These are phyloP conservation scores for Cyclotella atomus DNA, from an alignment of 108 stramenopile species.

Conservation along the genomic window DNA sequence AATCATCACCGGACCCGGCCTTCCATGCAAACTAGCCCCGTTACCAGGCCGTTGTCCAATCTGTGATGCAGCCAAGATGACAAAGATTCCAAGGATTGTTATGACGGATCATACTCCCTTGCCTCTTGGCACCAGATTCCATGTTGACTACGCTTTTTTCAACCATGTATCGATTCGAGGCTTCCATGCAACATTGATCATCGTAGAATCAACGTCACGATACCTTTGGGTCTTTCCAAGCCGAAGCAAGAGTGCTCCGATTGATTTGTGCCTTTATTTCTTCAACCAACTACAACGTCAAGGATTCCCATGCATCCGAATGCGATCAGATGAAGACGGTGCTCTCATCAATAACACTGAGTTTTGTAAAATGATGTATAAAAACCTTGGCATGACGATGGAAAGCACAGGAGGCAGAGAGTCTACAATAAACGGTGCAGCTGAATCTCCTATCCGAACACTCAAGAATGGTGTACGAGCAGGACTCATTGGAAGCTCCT, in stretches of 20 bases:
- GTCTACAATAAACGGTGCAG: constrained; percentile 15
- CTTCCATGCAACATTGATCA: constrained; percentile 1
- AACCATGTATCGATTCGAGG: constrained; percentile 9
- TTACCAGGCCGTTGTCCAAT: constrained; percentile 14
- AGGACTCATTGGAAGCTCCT: background rate
- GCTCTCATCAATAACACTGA: background rate
- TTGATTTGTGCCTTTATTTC: constrained; percentile 14
- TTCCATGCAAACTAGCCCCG: constrained; percentile 9
- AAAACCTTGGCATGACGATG: background rate
- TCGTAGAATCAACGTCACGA: constrained; percentile 9
- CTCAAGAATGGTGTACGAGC: constrained; percentile 10
- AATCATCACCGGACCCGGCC: background rate
- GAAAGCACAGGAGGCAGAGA: constrained; percentile 18
- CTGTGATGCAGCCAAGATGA: background rate
- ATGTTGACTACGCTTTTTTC: constrained; percentile 16
- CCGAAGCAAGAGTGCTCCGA: constrained; percentile 15
- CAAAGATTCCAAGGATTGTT: constrained; percentile 2
- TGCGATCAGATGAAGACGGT: constrained; percentile 20
- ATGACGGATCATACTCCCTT: background rate
- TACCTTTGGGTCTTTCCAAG: constrained; percentile 3
- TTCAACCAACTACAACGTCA: constrained; percentile 3
- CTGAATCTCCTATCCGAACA: constrained; percentile 12
- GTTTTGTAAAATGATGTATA: constrained; percentile 1
- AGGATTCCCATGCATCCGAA: background rate
- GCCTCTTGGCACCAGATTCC: background rate